Evolutionary conservation across 2,329 filamentous ascomycete genomes (phyloP).

Genomic region (Aspergillus persii): DNA sequence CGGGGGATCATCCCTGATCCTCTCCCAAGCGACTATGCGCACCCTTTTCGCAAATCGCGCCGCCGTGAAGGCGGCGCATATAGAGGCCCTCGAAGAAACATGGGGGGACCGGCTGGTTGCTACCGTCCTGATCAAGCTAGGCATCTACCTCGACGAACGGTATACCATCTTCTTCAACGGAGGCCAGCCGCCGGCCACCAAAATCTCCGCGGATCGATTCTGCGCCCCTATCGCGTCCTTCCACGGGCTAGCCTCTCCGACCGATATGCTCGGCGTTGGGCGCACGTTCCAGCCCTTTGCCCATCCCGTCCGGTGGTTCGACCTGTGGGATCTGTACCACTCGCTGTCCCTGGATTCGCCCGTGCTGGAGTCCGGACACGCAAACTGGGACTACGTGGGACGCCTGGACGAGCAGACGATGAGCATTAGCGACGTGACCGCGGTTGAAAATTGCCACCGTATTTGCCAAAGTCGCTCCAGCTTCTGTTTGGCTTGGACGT

Average conservation of each 20-base stretch:
- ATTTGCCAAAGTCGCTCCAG: conserved; percentile 1
- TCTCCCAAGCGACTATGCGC: conserved; percentile 1
- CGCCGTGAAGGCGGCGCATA: neutral
- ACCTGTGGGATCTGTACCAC: conserved; percentile 4
- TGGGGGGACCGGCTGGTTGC: conserved; percentile 4
- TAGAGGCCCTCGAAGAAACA: conserved; percentile 3
- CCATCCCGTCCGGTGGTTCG: conserved; percentile 1
- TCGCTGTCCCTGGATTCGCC: conserved; percentile 1
- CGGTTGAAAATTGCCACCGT: neutral
- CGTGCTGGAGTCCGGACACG: neutral
- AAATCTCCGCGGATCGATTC: conserved; percentile 1
- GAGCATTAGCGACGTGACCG: neutral
- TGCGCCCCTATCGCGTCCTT: conserved; percentile 4
- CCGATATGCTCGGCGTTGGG: conserved; percentile 2
- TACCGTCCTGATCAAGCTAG: conserved; percentile 1
- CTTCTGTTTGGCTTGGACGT: conserved; percentile 5
- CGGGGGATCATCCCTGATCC: conserved; percentile 3
- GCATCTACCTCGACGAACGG: conserved; percentile 2
- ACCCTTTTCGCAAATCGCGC: neutral
- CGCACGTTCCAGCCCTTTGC: neutral
- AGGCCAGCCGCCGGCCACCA: neutral
- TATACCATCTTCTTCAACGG: conserved; percentile 4
- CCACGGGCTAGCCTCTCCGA: neutral
- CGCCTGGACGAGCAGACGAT: conserved; percentile 1
- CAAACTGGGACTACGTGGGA: conserved; percentile 4